phyloP scores from a whole-genome alignment of 208 protist species.

The Trichomonas vaginalis region DNA sequence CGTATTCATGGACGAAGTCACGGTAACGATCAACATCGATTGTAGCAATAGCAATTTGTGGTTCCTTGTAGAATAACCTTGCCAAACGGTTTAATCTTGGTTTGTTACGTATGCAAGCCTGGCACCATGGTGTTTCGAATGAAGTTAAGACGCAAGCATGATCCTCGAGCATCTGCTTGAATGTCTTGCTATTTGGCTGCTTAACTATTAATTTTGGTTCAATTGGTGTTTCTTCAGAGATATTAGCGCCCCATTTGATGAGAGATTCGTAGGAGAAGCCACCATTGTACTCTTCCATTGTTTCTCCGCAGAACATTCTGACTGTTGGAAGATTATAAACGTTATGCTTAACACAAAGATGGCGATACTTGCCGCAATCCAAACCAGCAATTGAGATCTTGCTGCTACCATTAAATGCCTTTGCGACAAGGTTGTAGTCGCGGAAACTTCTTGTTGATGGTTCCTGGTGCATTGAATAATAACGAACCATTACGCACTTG shows the following conservation, averaged over 20 bases:
- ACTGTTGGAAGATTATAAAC: not conserved
- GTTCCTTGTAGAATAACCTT: not conserved
- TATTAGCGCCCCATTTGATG: not conserved
- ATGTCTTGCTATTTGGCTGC: not conserved
- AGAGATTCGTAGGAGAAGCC: not conserved
- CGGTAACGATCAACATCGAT: not conserved
- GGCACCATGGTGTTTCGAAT: not conserved
- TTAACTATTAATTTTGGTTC: not conserved
- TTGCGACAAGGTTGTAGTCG: not conserved
- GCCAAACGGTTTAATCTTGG: not conserved
- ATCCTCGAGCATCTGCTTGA: not conserved
- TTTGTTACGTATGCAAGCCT: not conserved
- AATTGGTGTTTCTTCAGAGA: not conserved
- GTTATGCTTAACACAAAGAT: not conserved
- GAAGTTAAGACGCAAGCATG: not conserved
- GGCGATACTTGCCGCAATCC: conserved; percentile 4
- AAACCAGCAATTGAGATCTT: not conserved
- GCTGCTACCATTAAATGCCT: not conserved
- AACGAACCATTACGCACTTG: not conserved
- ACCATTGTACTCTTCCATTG: not conserved
- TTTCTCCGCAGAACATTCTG: not conserved
- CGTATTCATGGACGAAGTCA: not conserved
- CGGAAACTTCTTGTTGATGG: not conserved
- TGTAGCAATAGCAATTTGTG: not conserved
- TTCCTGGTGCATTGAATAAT: not conserved